Percentiles rank a stretch among this genome's conserved stretches.
Evolutionary conservation across 169 alveolate genomes (phyloP).

Genomic region (Amoebophrya sp.): DNA sequence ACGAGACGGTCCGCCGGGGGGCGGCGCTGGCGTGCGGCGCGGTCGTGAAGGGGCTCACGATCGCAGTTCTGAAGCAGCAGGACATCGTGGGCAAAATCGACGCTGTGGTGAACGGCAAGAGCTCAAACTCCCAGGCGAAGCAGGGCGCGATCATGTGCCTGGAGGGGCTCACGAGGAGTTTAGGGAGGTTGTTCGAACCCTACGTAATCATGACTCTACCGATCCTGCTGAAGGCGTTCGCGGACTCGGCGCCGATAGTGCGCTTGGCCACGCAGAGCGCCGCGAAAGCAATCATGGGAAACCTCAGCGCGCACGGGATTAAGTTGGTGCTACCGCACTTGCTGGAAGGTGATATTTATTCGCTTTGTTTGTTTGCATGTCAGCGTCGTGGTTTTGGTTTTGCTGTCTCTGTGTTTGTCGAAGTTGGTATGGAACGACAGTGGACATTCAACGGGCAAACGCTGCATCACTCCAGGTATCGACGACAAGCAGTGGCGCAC

Average conservation of each 20-base stretch:
- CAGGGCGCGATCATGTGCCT: not conserved
- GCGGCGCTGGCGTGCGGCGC: not conserved
- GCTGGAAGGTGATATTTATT: no score
- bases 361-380: no score
- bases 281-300: not conserved
- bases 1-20: not conserved
- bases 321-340: not conserved
- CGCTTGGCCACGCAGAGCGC: not conserved
- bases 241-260: not conserved
- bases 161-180: not conserved
- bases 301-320: not conserved
- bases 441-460: no score
- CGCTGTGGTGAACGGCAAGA: not conserved
- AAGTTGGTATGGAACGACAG: no score
- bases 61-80: not conserved
- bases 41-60: not conserved
- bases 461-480: no score
- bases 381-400: no score
- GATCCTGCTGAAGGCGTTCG: not conserved
- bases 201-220: not conserved
- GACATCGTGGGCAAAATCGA: not conserved
- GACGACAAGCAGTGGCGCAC: slow-evolving; percentile 40
- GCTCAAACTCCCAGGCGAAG: not conserved
- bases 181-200: not conserved
- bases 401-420: no score